Evolutionary conservation across 495 filamentous ascomycete genomes (phyloP), one percentile per base, ranked within the genome.

Genomic region (Aspergillus taichungensis): DNA sequence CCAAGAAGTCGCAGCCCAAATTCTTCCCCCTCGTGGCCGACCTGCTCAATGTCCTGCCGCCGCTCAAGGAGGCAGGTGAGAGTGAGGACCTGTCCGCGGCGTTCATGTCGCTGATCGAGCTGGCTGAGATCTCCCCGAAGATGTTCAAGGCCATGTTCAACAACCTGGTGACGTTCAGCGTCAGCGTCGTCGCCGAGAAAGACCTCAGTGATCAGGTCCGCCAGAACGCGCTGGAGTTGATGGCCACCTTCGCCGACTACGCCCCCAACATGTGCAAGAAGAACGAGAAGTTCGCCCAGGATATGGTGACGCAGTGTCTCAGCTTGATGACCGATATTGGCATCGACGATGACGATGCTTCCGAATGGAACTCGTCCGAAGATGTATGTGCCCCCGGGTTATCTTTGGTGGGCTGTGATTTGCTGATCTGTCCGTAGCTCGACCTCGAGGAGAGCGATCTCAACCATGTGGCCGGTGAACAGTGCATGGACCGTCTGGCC

Each of bases 251-350:
- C 66, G 92, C 94, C 48, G 94, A 99, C 54, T 90, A 92, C 51
- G 83, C 83, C 1, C 87, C 94, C 8, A 78, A 81, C 27, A 94
- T 96, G 83, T 97, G 92, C 72, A 83, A 80, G 62, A 97, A 96
- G 55, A 88, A 99, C 57, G 62, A 84, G 5, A 82, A 78, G 11
- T 99, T 94, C 63, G 91, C 90, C 6, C 78, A 74, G 41, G 87
- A 95, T 50, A 99, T 99, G 94, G 90, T 99, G 53, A 97, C 89
- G 0, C 94, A 99, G 65, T 99, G 94, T 60, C 70, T 99, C 51
- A 97, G 92, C 52, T 66, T 99, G 55, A 97, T 99, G 94, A 99
- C 94, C n/a, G 94, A 99, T 63, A 82, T 99, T 49, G 94, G 91
- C 31, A 72, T 78, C 42, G 94, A 97, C 49, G 94, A 99, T 51